These are phyloP conservation scores for Nemania abortiva DNA, from an alignment of 2,329 filamentous ascomycete species.

Conservation along the genomic window DNA sequence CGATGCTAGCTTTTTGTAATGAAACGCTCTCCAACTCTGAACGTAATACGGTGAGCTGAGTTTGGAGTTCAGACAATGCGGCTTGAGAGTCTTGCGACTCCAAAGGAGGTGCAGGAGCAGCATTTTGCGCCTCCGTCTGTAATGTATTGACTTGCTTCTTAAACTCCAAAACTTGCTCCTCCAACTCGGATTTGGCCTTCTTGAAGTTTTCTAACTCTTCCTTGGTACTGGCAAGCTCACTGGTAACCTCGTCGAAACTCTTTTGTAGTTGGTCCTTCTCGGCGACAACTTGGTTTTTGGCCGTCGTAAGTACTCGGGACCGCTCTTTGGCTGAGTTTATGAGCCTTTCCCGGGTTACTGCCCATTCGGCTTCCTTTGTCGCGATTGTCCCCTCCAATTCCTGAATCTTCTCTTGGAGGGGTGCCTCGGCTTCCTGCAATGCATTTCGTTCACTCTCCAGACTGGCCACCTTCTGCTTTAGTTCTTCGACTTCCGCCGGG, in stretches of 20 bases:
- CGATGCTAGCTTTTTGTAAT: constrained; percentile 76
- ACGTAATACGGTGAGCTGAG: constrained; percentile 61
- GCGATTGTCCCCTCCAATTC: constrained; percentile 66
- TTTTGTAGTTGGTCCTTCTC: constrained; percentile 66
- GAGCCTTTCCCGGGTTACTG: constrained; percentile 64
- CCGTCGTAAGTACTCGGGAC: constrained; percentile 64
- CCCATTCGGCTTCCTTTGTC: constrained; percentile 67
- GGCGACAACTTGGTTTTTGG: constrained; percentile 56
- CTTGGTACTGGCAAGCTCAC: constrained; percentile 55
- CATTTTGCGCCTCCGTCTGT: constrained; percentile 51
- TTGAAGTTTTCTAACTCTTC: constrained; percentile 67
- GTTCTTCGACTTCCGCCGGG: constrained; percentile 88
- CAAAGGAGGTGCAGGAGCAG: constrained; percentile 49
- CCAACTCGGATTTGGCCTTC: constrained; percentile 52
- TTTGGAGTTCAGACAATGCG: constrained; percentile 60
- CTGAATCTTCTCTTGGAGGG: constrained; percentile 66
- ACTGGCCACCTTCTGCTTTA: constrained; percentile 80
- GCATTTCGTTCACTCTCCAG: constrained; percentile 74
- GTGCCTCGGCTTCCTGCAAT: constrained; percentile 62
- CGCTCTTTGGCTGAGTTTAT: constrained; percentile 74
- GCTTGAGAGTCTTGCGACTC: constrained; percentile 60
- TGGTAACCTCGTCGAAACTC: constrained; percentile 60
- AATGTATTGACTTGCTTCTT: constrained; percentile 52
- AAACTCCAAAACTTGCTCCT: constrained; percentile 60
- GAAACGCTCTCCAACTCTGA: constrained; percentile 75